Evolutionary conservation across 805 yeast genomes (phyloP).

Genomic region (Suhomyces canberraensis): DNA sequence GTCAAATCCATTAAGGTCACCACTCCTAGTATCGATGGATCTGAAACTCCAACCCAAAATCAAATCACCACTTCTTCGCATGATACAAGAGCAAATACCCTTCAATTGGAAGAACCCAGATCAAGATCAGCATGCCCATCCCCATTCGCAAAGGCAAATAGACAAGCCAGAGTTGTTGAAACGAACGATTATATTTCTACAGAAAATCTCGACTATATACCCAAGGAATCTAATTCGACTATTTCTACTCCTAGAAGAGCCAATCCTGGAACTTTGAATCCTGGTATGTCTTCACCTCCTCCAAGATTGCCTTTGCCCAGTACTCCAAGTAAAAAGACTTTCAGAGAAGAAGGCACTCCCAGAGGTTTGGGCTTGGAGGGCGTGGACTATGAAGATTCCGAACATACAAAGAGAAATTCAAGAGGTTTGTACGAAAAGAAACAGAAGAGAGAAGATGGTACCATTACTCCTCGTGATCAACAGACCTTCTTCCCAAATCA

Average conservation of each 20-base stretch:
- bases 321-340: slow-evolving; percentile 20
- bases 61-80: background rate
- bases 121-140: slow-evolving; percentile 32
- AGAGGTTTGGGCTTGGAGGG: slow-evolving; percentile 41
- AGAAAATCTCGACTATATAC: slow-evolving; percentile 5
- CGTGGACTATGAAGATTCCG: slow-evolving; percentile 19
- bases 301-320: slow-evolving; percentile 32
- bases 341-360: slow-evolving; percentile 18
- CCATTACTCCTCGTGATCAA: slow-evolving; percentile 3
- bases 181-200: slow-evolving; percentile 23
- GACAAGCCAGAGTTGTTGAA: slow-evolving; percentile 46
- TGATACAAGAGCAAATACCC: slow-evolving; percentile 4
- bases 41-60: background rate
- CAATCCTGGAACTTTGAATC: background rate
- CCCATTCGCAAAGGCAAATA: slow-evolving; percentile 41
- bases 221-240: slow-evolving; percentile 8
- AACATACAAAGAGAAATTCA: background rate
- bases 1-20: background rate
- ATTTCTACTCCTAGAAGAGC: slow-evolving; percentile 15
- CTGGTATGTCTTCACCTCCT: slow-evolving; percentile 33
- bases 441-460: slow-evolving; percentile 1
- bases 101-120: slow-evolving; percentile 17
- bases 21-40: background rate
- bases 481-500: background rate
- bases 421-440: slow-evolving; percentile 1